phyloP scores from a whole-genome alignment of 1,139 yeast species.

The Sugiyamaella xylanicola region DNA sequence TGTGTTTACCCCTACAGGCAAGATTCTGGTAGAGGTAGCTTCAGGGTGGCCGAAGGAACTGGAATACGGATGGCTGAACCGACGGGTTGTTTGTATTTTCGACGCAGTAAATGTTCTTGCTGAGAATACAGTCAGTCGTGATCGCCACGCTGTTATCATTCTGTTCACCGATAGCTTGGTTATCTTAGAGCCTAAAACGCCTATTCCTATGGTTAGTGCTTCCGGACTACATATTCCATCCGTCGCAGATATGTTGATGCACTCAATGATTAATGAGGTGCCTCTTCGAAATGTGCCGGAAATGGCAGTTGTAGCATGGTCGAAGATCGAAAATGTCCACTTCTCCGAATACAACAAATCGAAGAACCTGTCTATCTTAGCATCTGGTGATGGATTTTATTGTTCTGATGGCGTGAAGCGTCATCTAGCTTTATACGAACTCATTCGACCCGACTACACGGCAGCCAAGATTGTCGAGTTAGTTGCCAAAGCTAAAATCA shows the following conservation, averaged over 20 bases:
- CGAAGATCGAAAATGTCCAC: slow-evolving; percentile 55
- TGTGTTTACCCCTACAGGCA: slow-evolving; percentile 89
- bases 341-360: slow-evolving; percentile 36
- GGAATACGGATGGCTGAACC: slow-evolving; percentile 83
- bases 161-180: slow-evolving; percentile 79
- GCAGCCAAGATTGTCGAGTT: slow-evolving; percentile 60
- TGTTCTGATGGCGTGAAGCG: slow-evolving; percentile 21
- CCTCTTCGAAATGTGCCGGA: slow-evolving; percentile 73
- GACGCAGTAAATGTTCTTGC: slow-evolving; percentile 54
- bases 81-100: slow-evolving; percentile 82
- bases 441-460: slow-evolving; percentile 42
- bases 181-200: slow-evolving; percentile 50
- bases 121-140: slow-evolving; percentile 25
- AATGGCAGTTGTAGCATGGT: slow-evolving; percentile 70
- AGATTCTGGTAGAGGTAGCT: slow-evolving; percentile 79
- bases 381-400: slow-evolving; percentile 19
- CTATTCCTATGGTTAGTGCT: slow-evolving; percentile 36
- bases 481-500: slow-evolving; percentile 73
- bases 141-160: slow-evolving; percentile 57
- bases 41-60: slow-evolving; percentile 84
- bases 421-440: slow-evolving; percentile 37
- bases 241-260: slow-evolving; percentile 81
- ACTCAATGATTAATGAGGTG: slow-evolving; percentile 81
- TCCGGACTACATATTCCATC: slow-evolving; percentile 57
- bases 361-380: slow-evolving; percentile 27